A percentile compares a stretch with the other conserved stretches of the same genome.
These are phyloP conservation scores for Vickermania spadyakhi DNA, from an alignment of 208 protist species.

Conservation along the genomic window DNA sequence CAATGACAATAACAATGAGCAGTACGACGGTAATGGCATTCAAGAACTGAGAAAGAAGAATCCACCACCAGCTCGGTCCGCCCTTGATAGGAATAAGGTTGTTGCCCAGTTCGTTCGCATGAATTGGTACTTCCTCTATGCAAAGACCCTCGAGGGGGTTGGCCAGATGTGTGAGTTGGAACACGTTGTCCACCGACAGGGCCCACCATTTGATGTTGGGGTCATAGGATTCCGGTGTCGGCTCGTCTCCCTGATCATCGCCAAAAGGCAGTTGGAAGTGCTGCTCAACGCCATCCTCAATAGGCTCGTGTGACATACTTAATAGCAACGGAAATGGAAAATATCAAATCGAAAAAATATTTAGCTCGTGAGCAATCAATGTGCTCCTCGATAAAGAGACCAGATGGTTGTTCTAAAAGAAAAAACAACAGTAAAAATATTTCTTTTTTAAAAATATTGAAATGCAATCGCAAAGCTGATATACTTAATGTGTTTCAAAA, in stretches of 20 bases:
- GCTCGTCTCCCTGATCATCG: slow-evolving; percentile 48
- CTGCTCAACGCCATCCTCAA: not conserved
- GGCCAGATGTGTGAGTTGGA: slow-evolving; percentile 63
- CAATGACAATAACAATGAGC: slow-evolving; percentile 72
- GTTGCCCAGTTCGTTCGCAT: slow-evolving; percentile 51
- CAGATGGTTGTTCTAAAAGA: not conserved
- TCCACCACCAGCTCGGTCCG: slow-evolving; percentile 49
- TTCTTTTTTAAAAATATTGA: too few relatives aligned
- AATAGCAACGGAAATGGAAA: too few relatives aligned
- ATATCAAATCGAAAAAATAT: too few relatives aligned
- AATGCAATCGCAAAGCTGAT: too few relatives aligned
- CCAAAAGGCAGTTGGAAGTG: slow-evolving; percentile 35
- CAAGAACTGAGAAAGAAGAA: slow-evolving; percentile 68
- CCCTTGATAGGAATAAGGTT: slow-evolving; percentile 77
- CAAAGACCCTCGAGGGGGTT: slow-evolving; percentile 39
- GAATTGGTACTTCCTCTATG: slow-evolving; percentile 29
- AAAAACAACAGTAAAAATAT: too few relatives aligned
- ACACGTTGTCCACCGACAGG: slow-evolving; percentile 49
- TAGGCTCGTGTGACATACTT: not conserved
- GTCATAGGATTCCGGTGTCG: slow-evolving; percentile 41
- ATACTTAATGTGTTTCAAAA: not conserved
- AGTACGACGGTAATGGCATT: slow-evolving; percentile 85
- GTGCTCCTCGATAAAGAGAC: not conserved
- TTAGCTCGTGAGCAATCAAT: too few relatives aligned
- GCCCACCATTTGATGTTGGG: slow-evolving; percentile 64